Conservation (phyloP, 768 basidiomycete species). For the Leccinum obscurum region DNA sequence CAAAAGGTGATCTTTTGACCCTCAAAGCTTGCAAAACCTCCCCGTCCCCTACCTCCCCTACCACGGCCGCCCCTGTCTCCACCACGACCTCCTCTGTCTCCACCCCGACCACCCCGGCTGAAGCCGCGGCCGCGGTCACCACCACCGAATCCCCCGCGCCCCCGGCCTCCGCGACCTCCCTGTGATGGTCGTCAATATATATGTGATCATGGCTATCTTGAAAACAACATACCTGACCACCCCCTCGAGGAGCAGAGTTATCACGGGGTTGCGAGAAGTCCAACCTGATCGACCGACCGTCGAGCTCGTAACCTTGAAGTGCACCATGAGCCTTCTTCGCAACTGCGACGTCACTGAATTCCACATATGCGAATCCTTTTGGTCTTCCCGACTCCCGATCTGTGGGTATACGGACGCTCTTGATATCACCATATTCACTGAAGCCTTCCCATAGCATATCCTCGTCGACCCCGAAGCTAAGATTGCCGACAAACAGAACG, state of each 20-base stretch:
- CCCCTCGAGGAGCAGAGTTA: conserved; percentile 38
- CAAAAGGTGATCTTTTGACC: conserved; percentile 54
- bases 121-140: conserved; percentile 40
- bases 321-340: conserved; percentile 81
- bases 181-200: conserved; percentile 1
- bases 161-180: conserved; percentile 37
- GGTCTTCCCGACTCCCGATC: conserved; percentile 87
- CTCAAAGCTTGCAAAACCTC: conserved; percentile 50
- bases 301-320: conserved; percentile 70
- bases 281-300: conserved; percentile 76
- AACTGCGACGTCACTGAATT: conserved; percentile 78
- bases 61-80: conserved; percentile 45
- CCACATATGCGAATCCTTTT: conserved; percentile 97
- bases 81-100: conserved; percentile 35
- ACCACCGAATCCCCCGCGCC: conserved; percentile 34
- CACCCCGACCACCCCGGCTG: conserved; percentile 45
- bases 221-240: conserved; percentile 43
- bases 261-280: conserved; percentile 89
- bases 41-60: conserved; percentile 43
- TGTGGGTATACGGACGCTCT: conserved; percentile 87
- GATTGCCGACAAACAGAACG: conserved; percentile 89
- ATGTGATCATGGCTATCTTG: not conserved
- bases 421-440: conserved; percentile 81
- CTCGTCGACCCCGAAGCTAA: conserved; percentile 78
- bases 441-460: conserved; percentile 90